Percentiles rank a stretch among this genome's conserved stretches.
Conservation (phyloP, 2,329 filamentous ascomycete species). For the Penicillium sp. region DNA sequence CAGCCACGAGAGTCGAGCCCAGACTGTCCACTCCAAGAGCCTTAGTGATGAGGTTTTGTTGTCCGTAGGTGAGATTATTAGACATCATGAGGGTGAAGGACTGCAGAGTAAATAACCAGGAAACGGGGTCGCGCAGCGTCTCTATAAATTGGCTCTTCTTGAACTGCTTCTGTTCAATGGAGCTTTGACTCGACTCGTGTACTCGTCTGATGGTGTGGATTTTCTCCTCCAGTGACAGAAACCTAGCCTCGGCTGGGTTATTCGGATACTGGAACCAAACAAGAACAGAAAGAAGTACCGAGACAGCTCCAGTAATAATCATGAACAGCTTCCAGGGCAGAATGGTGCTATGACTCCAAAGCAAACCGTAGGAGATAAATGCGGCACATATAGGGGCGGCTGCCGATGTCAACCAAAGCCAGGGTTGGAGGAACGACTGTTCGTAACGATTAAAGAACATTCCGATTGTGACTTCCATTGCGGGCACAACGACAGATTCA, state of each 20-base stretch:
- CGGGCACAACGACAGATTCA: slow-evolving; percentile 42
- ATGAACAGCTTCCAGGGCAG: slow-evolving; percentile 27
- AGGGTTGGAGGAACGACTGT: slow-evolving; percentile 49
- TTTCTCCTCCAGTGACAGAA: slow-evolving; percentile 17
- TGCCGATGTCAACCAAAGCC: slow-evolving; percentile 48
- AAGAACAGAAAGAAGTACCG: slow-evolving; percentile 30
- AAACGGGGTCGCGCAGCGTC: slow-evolving; percentile 25
- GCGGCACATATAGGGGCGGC: slow-evolving; percentile 37
- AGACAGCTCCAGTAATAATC: slow-evolving; percentile 41
- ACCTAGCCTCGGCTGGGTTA: slow-evolving; percentile 17
- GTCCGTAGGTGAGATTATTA: slow-evolving; percentile 43
- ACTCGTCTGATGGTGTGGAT: slow-evolving; percentile 17
- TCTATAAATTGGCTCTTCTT: slow-evolving; percentile 18
- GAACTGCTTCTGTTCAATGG: slow-evolving; percentile 24
- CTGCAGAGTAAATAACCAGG: slow-evolving; percentile 34
- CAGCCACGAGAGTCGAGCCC: slow-evolving; percentile 44
- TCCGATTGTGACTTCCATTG: slow-evolving; percentile 46
- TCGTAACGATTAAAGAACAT: slow-evolving; percentile 49
- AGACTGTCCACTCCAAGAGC: slow-evolving; percentile 39
- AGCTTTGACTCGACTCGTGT: slow-evolving; percentile 16
- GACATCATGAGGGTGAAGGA: slow-evolving; percentile 27
- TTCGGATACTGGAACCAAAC: slow-evolving; percentile 21
- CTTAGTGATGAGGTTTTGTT: slow-evolving; percentile 42
- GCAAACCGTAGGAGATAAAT: slow-evolving; percentile 45
- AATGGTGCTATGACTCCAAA: slow-evolving; percentile 32